Evolutionary conservation across 2,329 filamentous ascomycete species (phyloP), one percentile per base, ranked within the genome.

Genomic region (Coniochaeta pulveracea): DNA sequence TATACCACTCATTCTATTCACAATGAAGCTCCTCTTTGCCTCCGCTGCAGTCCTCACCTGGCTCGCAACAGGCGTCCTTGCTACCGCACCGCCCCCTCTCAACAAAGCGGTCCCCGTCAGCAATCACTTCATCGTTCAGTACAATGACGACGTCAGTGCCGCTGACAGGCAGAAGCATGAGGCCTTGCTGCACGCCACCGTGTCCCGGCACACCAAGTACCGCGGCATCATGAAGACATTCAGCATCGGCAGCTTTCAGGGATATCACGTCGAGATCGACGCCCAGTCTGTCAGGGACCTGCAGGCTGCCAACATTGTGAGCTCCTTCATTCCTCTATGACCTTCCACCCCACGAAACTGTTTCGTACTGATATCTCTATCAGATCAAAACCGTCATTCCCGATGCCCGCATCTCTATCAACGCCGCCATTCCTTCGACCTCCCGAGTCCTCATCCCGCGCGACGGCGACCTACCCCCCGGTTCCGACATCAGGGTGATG

Each of bases 381-480:
- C 6, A 31, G 28, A 31, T 31, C 28, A 31, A 31, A 22, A 17
- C 19, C 19, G 16, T 31, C 17, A 17, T 19, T n/a, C 53, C 57
- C 35, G 59, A 66, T 38, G 50, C 47, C 27, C 40, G 50, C 19
- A 45, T 63, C 28, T 49, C 37, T 3, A 34, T 45, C 37, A 34
- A 28, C 19, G 39, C 47, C n/a, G 49, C 48, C 16, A 9, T 31
- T 25, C 10, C 18, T 10, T n/a, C 12, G n/a, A n/a, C 21, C 18
- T 19, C 26, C 27, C 26, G 4, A n/a, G 14, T 15, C 15, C 26
- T 10, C 28, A n/a, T 33, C 18, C 33, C 9, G 44, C 10, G 43
- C 44, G 30, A 15, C 26, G 26, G 27, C 11, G 60, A 66, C 43
- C 16, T 42, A 47, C 26, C 56, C 61, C n/a, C 51, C 56, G 14